Conservation (phyloP, 306 rosid genomes). For the Coriaria nepalensis region DNA sequence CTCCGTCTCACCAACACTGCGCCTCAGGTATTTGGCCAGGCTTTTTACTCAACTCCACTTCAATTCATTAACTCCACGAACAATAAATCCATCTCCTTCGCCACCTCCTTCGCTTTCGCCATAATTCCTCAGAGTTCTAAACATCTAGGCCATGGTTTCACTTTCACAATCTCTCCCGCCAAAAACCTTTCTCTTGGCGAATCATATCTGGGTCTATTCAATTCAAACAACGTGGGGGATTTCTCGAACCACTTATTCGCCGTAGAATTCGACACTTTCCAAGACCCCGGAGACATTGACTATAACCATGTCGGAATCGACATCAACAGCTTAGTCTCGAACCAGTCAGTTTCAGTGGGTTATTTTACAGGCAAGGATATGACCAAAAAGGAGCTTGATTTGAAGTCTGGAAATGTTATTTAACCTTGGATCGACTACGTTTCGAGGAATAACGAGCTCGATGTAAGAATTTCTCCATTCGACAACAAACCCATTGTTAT, state of each 20-base stretch:
- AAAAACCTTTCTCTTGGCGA: conserved; percentile 16
- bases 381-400: conserved; percentile 13
- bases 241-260: conserved; percentile 39
- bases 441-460: conserved; percentile 15
- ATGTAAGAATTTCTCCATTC: conserved; percentile 31
- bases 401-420: conserved; percentile 31
- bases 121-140: conserved; percentile 10
- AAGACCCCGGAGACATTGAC: conserved; percentile 31
- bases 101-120: conserved; percentile 9
- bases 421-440: conserved; percentile 48
- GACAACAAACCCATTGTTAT: conserved; percentile 36
- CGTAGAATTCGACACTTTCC: conserved; percentile 43
- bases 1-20: conserved; percentile 18
- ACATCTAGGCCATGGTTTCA: conserved; percentile 16
- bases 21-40: conserved; percentile 10
- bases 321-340: conserved; percentile 33
- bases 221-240: conserved; percentile 29
- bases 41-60: conserved; percentile 7
- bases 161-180: conserved; percentile 13
- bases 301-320: conserved; percentile 45
- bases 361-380: conserved; percentile 1
- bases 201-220: conserved; percentile 41
- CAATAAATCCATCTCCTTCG: conserved; percentile 5
- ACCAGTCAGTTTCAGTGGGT: conserved; percentile 26
- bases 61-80: neutral